phyloP scores from a whole-genome alignment of 2,329 filamentous ascomycete genomes.

The Madurella fahalii region DNA sequence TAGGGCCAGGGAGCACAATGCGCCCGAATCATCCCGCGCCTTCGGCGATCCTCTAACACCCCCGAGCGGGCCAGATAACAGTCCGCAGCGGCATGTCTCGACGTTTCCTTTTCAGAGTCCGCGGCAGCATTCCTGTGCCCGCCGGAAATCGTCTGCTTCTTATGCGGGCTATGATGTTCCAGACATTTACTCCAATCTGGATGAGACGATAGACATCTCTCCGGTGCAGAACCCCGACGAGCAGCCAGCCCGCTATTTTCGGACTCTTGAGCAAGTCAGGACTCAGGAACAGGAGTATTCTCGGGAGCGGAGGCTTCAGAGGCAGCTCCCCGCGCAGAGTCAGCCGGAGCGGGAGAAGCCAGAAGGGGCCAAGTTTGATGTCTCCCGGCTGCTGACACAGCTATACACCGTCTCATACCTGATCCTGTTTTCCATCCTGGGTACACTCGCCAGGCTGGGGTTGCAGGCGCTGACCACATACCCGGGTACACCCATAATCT shows the following conservation, averaged over 20 bases:
- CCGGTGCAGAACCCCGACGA: slow-evolving; percentile 43
- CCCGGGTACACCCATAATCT: slow-evolving; percentile 68
- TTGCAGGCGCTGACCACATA: slow-evolving; percentile 75
- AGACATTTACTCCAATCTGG: slow-evolving; percentile 39
- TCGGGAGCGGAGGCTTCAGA: slow-evolving; percentile 15
- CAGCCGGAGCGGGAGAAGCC: slow-evolving; percentile 2
- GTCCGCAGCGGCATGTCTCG: not conserved
- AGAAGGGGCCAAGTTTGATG: slow-evolving; percentile 9
- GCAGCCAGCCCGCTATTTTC: slow-evolving; percentile 34
- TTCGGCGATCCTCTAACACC: not conserved
- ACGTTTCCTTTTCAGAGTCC: too few species aligned
- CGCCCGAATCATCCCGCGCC: not conserved
- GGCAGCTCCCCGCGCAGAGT: not conserved
- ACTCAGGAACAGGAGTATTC: slow-evolving; percentile 27
- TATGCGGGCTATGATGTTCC: slow-evolving; percentile 34
- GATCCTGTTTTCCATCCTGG: slow-evolving; percentile 78
- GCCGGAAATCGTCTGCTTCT: slow-evolving; percentile 14
- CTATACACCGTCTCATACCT: slow-evolving; percentile 76
- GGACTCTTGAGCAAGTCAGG: slow-evolving; percentile 38
- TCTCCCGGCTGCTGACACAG: slow-evolving; percentile 52
- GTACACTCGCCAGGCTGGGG: slow-evolving; percentile 78
- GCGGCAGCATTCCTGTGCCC: slow-evolving; percentile 1
- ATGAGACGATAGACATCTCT: slow-evolving; percentile 38
- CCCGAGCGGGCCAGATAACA: not conserved
- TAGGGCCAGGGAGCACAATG: not conserved